phyloP scores from a whole-genome alignment of 495 filamentous ascomycete species.

The Xylaria acuta region DNA sequence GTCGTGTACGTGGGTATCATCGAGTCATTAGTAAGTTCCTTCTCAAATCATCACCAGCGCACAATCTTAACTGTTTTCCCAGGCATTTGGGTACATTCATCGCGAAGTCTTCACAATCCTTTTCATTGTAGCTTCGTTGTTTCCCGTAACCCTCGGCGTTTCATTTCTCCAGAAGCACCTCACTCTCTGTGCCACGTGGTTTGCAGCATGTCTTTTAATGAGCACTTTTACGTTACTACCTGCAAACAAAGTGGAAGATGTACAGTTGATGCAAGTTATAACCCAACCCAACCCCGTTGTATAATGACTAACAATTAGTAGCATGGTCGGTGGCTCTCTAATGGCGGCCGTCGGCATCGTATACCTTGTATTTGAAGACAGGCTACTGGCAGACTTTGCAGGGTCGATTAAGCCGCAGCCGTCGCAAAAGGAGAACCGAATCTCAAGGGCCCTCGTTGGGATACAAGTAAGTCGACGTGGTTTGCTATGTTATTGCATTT shows the following conservation, averaged over 20 bases:
- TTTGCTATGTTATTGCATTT: neutral
- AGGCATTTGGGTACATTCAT: conserved; percentile 82
- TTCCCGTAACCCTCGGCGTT: conserved; percentile 77
- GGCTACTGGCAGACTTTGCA: conserved; percentile 59
- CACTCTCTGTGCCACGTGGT: conserved; percentile 74
- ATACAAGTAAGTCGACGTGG: conserved; percentile 42
- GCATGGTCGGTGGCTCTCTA: conserved; percentile 74
- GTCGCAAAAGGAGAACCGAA: conserved; percentile 34
- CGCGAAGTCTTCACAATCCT: conserved; percentile 85
- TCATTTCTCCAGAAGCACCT: conserved; percentile 71
- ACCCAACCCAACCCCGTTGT: neutral
- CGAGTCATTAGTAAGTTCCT: conserved; percentile 75
- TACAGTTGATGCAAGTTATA: conserved; percentile 73
- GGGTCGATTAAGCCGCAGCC: conserved; percentile 35
- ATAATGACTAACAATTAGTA: conserved; percentile 49
- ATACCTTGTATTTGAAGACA: conserved; percentile 84
- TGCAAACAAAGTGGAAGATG: conserved; percentile 81
- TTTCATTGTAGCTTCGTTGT: conserved; percentile 75
- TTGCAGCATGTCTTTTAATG: conserved; percentile 78
- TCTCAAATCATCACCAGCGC: conserved; percentile 10
- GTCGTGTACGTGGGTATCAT: conserved; percentile 74
- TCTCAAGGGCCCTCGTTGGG: conserved; percentile 52
- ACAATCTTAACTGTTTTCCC: conserved; percentile 32
- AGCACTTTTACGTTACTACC: conserved; percentile 89
- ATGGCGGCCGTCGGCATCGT: conserved; percentile 81